These are phyloP conservation scores for Taphrina confusa DNA, from an alignment of 1,139 yeast species.

Conservation along the genomic window DNA sequence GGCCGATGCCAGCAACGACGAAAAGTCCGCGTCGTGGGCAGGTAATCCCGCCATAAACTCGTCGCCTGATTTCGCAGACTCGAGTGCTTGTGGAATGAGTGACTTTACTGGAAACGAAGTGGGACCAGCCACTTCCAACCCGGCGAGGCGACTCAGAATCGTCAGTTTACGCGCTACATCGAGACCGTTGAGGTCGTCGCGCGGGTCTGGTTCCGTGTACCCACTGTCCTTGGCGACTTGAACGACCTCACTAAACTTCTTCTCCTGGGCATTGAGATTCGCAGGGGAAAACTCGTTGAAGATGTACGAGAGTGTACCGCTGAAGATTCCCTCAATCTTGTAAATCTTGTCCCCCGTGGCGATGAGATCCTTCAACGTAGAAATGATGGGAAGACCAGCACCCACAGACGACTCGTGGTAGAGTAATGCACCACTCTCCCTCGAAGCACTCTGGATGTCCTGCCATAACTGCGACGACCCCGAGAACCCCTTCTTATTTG, in stretches of 20 bases:
- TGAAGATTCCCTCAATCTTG: conserved; percentile 91
- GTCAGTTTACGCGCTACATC: conserved; percentile 98
- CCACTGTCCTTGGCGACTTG: conserved; percentile 84
- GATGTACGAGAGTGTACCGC: conserved; percentile 94
- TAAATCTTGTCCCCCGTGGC: conserved; percentile 89
- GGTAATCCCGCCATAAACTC: conserved; percentile 74
- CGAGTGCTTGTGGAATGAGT: conserved; percentile 83
- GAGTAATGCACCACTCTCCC: conserved; percentile 69
- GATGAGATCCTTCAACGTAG: conserved; percentile 81
- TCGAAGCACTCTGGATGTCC: conserved; percentile 57
- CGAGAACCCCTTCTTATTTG: conserved; percentile 97
- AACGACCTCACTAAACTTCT: conserved; percentile 84
- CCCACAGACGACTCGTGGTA: conserved; percentile 99
- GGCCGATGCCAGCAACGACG: conserved; percentile 75
- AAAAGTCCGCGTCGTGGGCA: conserved; percentile 75
- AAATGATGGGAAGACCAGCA: conserved; percentile 93
- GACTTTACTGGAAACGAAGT: conserved; percentile 95
- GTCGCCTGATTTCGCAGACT: conserved; percentile 53
- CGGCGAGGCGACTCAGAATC: conserved; percentile 88
- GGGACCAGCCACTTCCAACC: conserved; percentile 82
- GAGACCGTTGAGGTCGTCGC: conserved; percentile 96
- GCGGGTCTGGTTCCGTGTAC: conserved; percentile 98
- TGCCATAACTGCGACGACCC: conserved; percentile 74
- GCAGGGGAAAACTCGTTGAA: conserved; percentile 81
- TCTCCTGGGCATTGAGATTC: conserved; percentile 52